Evolutionary conservation across 2,329 filamentous ascomycete species (phyloP).

Genomic region (Monosporascus sp.): DNA sequence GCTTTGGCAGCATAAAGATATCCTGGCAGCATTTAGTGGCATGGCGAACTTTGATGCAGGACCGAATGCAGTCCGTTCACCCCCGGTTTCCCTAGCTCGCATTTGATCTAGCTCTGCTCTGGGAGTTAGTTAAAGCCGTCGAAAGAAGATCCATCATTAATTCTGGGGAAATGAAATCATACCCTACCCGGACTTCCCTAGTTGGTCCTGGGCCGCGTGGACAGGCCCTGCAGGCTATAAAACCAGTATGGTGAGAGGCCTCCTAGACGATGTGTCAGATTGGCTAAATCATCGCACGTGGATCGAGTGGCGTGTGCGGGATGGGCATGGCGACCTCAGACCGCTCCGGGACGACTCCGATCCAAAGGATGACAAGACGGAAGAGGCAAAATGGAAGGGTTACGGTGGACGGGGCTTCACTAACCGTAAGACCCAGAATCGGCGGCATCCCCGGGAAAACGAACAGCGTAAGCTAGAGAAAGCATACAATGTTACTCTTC

Average conservation of each 20-base stretch:
- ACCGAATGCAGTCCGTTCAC: constrained; percentile 20
- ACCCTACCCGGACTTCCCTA: constrained; percentile 23
- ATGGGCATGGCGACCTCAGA: constrained; percentile 24
- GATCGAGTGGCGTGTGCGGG: constrained; percentile 31
- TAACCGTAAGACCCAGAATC: neutral
- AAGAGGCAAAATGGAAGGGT: neutral
- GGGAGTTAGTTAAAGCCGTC: constrained; percentile 15
- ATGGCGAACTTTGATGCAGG: constrained; percentile 21
- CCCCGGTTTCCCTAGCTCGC: constrained; percentile 26
- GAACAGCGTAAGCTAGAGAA: neutral
- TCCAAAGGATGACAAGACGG: neutral
- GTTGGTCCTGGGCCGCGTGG: constrained; percentile 33
- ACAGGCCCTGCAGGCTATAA: constrained; percentile 16
- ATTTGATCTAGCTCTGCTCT: constrained; percentile 30
- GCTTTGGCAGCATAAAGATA: constrained; percentile 21
- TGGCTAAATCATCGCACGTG: constrained; percentile 30
- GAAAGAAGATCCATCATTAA: neutral
- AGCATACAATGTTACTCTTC: neutral
- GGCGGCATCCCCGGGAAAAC: neutral
- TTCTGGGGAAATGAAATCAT: neutral
- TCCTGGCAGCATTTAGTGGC: constrained; percentile 29
- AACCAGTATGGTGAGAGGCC: constrained; percentile 14
- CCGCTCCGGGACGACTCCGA: constrained; percentile 20
- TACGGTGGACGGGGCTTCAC: neutral
- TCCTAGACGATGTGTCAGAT: constrained; percentile 21